Base-by-base conservation (phyloP, 192 early-diverging fungal genomes). In the Podila minutissima region DNA sequence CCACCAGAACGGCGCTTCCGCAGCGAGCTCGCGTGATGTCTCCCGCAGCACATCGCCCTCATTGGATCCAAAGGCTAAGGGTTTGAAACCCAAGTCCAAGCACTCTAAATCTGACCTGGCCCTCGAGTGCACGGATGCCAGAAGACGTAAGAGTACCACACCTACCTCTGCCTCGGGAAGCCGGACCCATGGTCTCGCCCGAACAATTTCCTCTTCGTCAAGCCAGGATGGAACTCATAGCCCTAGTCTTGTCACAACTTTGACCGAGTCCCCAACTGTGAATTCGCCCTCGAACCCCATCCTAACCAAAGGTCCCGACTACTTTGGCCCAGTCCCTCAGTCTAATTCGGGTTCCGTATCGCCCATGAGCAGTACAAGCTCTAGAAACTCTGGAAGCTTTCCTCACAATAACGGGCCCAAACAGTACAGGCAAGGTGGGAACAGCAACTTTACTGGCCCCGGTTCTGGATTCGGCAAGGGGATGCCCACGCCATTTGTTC, bases 171-270 rank as follows among this genome's bases (percentile, higher is more conserved):
- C 50, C 20, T 22, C n/a, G n/a, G 50, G 55, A 62, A 29, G 60
- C 55, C 2, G 48, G 31, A 68, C 71, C n/a, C 31, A 70, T 1
- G 55, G 66, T 19, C 37, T 81, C 4, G 71, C 77, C 13, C 49
- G 77, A 5, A 81, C 77, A 12, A 60, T 73, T 7, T 81, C 77
- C 2, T 68, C 77, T 8, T 73, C 77, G 12, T 81, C 77, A 13
- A 81, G 77, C 13, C 77, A 81, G 62, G 77, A 81, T 60, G 77
- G 77, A 49, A 72, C 72, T 59, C 60, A 69, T 17, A 81, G 77
- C 35, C 71, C 77, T 8, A 38, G 38, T 35, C 55, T 69, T 2
- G 62, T 48, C 20, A 24, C 37, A 7, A 35, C 71, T 12, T 22
- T 75, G 26, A 73, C 71, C n/a, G 77, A 81, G 38, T 81, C 77